Evolutionary conservation across 768 basidiomycete species (phyloP), one percentile per base, ranked within the genome.

Genomic region (Phylloporus sp.): DNA sequence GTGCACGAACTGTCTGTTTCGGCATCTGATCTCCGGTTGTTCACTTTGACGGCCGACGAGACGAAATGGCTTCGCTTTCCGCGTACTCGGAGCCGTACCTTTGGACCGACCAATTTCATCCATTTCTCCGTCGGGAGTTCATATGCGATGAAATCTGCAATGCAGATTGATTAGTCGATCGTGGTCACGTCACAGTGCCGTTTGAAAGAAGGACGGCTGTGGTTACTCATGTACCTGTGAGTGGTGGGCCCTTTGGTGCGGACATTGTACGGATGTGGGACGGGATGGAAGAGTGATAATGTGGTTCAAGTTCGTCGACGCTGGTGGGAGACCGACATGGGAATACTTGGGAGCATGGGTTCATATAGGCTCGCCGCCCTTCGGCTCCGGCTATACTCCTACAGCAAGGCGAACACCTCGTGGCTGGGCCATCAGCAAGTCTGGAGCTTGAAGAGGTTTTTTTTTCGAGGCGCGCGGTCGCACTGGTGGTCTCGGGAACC

Each of bases 101-200:
- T 55, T 10, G 45, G 48, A 27, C 23, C 13, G 29, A 56, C 17
- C 13, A 38, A 10, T 9, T 28, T 36, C 35, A 57, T 27, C 42
- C 55, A 42, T 21, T 56, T 56, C 11, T 48, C 26, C 2, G 39
- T 6, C 6, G 45, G 45, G 14, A 56, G 38, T 1, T 56, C 54
- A 21, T 43, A 32, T 28, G 24, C 54, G n/a, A 21, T 31, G 39
- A 56, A 52, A 28, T 38, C 55, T 56, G 29, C n/a, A 15, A 26
- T 28, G 23, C 3, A 14, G 22, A 26, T n/a, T n/a, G 23, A 23
- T 44, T 45, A 48, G 38, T 29, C 38, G 21, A 42, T 31, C 27
- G 20, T 26, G 9, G 21, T 32, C 52, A 33, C 15, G 24, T 23
- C 9, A 8, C 9, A 9, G 23, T 24, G 5, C 15, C 20, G 6